A percentile compares a stretch with the other conserved stretches of the same genome.
Evolutionary conservation across 257 asterid genomes (phyloP).

Genomic region (Solanum etuberosum): DNA sequence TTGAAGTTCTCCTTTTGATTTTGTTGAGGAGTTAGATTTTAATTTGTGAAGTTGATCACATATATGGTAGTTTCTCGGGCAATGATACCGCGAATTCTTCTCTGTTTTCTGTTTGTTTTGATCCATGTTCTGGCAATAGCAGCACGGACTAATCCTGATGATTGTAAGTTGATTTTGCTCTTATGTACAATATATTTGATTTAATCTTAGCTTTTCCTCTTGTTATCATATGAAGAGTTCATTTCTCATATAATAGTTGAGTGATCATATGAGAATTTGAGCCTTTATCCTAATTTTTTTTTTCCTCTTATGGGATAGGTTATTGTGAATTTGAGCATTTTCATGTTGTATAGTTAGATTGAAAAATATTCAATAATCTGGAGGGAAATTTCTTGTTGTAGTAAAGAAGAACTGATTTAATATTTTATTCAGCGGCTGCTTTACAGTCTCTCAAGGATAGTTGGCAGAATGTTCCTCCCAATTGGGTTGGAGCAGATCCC

Average conservation of each 20-base stretch:
- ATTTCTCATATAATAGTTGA: not conserved
- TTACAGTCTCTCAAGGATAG: constrained; percentile 24
- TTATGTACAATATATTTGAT: not conserved
- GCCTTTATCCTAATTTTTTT: not conserved
- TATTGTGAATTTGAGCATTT: not conserved
- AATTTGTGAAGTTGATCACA: not conserved
- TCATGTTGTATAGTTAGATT: not conserved
- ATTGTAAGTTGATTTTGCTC: constrained; percentile 29
- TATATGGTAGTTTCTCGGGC: not conserved
- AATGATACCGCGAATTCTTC: constrained; percentile 26
- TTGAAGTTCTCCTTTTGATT: not conserved
- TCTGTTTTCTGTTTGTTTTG: constrained; percentile 24
- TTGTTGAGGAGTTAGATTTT: not conserved
- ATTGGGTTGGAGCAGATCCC: constrained; percentile 61
- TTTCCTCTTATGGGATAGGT: not conserved
- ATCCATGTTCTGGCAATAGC: constrained; percentile 19
- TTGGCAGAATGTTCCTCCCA: constrained; percentile 59
- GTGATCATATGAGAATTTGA: not conserved
- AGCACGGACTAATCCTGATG: constrained; percentile 37
- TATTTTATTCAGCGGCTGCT: constrained; percentile 34
- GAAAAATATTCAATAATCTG: not conserved
- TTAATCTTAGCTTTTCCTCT: not conserved
- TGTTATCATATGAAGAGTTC: not conserved
- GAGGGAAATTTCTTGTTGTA: not conserved
- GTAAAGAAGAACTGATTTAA: not conserved